Percentiles rank a stretch among this genome's conserved stretches.
Conservation (phyloP, 768 basidiomycete genomes). For the Tylopilus plumbeoviolaceoides region DNA sequence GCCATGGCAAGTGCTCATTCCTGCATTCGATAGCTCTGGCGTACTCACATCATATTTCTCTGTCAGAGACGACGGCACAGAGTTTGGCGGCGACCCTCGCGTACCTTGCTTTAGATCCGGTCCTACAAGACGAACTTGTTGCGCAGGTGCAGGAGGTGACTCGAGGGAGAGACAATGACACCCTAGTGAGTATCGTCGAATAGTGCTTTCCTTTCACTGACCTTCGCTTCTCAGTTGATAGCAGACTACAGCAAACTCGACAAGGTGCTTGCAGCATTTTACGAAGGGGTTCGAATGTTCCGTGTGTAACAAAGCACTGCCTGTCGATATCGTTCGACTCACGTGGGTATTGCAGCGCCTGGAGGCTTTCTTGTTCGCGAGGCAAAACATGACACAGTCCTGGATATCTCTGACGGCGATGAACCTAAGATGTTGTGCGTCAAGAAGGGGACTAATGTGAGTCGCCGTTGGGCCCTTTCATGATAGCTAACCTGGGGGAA, state of each 20-base stretch:
- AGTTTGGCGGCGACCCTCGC: constrained; percentile 32
- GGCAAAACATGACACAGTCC: constrained; percentile 24
- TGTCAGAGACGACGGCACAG: constrained; percentile 32
- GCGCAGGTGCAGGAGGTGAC: constrained; percentile 27
- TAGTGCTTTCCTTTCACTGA: background rate
- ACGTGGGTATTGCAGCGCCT: constrained; percentile 19
- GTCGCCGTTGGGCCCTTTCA: background rate
- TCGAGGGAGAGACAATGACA: constrained; percentile 14
- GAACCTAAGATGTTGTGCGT: constrained; percentile 18
- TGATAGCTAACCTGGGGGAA: background rate
- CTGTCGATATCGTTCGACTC: background rate
- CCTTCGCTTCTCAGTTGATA: constrained; percentile 5
- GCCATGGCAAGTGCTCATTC: constrained; percentile 41
- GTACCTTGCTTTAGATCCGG: constrained; percentile 26
- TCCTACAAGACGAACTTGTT: constrained; percentile 31
- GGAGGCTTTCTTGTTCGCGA: constrained; percentile 29
- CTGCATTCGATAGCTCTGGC: background rate
- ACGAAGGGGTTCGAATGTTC: constrained; percentile 33
- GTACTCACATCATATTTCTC: background rate
- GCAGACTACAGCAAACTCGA: constrained; percentile 28
- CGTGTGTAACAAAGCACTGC: constrained; percentile 20
- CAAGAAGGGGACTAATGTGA: constrained; percentile 22
- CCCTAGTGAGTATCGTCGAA: constrained; percentile 10
- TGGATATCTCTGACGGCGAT: constrained; percentile 16
- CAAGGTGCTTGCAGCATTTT: constrained; percentile 27